Conservation (phyloP, 495 filamentous ascomycete genomes). For the Trichocladium antarcticum region DNA sequence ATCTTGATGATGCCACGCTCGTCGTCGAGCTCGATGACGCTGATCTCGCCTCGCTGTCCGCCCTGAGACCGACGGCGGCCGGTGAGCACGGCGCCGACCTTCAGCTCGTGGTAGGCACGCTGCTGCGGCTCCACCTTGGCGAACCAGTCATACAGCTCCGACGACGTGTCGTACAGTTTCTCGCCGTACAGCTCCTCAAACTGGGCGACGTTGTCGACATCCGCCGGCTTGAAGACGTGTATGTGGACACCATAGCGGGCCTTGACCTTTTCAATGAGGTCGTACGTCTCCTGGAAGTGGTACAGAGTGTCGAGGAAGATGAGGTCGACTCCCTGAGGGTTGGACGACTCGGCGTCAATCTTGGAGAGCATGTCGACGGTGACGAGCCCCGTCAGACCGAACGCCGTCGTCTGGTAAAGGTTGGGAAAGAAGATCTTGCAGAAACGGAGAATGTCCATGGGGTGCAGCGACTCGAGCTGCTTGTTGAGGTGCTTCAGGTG, state of each 20-base stretch:
- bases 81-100: slow-evolving; percentile 89
- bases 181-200: slow-evolving; percentile 75
- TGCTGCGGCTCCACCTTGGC: slow-evolving; percentile 96
- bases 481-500: slow-evolving; percentile 85
- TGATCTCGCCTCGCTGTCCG: slow-evolving; percentile 77
- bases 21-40: slow-evolving; percentile 86
- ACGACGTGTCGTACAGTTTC: slow-evolving; percentile 73
- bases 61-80: slow-evolving; percentile 88
- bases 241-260: slow-evolving; percentile 64
- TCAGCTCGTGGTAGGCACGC: slow-evolving; percentile 77
- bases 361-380: slow-evolving; percentile 93
- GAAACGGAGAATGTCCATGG: slow-evolving; percentile 78
- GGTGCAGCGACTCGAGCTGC: slow-evolving; percentile 69
- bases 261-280: slow-evolving; percentile 68
- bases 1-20: slow-evolving; percentile 82
- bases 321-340: slow-evolving; percentile 59
- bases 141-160: slow-evolving; percentile 88
- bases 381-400: slow-evolving; percentile 85
- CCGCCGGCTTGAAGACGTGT: slow-evolving; percentile 80
- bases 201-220: slow-evolving; percentile 53
- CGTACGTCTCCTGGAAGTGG: slow-evolving; percentile 85
- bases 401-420: slow-evolving; percentile 94
- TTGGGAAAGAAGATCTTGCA: slow-evolving; percentile 79
- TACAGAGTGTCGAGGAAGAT: slow-evolving; percentile 96
- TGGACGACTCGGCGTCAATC: slow-evolving; percentile 55